Base-by-base conservation (phyloP, 2,329 filamentous ascomycete species). In the Fusarium tuaranense region DNA sequence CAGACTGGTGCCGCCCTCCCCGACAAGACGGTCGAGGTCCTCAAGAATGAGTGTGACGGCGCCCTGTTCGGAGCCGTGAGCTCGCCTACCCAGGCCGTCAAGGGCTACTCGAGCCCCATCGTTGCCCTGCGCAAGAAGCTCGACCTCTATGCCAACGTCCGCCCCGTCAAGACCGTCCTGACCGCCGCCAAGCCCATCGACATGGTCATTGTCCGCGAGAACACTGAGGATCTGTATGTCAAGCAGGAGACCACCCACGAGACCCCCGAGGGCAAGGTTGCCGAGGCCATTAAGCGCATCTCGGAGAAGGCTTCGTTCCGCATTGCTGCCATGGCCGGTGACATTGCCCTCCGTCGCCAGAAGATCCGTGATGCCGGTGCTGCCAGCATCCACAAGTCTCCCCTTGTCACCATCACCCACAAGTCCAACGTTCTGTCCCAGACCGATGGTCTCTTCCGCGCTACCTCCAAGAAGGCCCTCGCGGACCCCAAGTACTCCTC, bases 211-310 rank as follows among this genome's bases (percentile, higher is more conserved):
- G 97, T 98, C 65, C 94, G 97, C 76, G 97, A 99, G 86, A 99
- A 99, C 88, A 99, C 97, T 36, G 97, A 99, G 87, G 97, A 99
- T 83, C 90, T 99, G 46, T 98, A 98, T 85, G 96, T 99, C 79
- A 98, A 98, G 87, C 94, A 98, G 84, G 97, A 99, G 87, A 92
- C 88, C 83, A 98, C 95, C 25, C 92, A 91, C 82, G 90, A 94
- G 64, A 91, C 90, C 36, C 87, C 92, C 39, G 90, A 94, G 70
- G 92, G 93, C 83, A 95, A 95, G 86, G 93, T 98, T 68, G 96
- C 97, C 74, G 96, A 98, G 87, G 97, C 97, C 57, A 96, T 98
- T 86, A 99, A 99, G 90, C 94, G 96, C 80, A 99, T 99, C 81
- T 94, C 94, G 14, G 92, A 97, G 84, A 92, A 89, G 74, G 97